These are phyloP conservation scores for Eucalyptus camaldulensis DNA, from an alignment of 345 rosid species.

Conservation along the genomic window DNA sequence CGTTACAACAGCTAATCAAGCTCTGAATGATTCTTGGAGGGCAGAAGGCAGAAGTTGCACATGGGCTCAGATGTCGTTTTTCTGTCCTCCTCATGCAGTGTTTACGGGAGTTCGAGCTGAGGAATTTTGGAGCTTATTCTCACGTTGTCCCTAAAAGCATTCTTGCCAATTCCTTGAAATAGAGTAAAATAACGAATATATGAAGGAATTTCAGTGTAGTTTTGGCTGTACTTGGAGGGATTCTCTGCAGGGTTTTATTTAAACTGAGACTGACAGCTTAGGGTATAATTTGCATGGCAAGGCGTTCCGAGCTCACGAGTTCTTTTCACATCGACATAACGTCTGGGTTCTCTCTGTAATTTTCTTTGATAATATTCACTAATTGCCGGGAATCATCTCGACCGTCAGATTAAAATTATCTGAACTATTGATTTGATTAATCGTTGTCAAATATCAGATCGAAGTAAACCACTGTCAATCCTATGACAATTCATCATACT, in stretches of 20 bases:
- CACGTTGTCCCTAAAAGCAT: not conserved
- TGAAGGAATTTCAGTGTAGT: not conserved
- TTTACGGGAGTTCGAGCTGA: constrained; percentile 2
- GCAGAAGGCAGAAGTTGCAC: constrained; percentile 28
- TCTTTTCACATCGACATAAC: not conserved
- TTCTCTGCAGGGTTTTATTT: not conserved
- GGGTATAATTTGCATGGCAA: constrained; percentile 27
- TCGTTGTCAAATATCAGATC: not conserved
- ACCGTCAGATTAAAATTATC: not conserved
- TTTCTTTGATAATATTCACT: not conserved
- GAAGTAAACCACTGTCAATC: not conserved
- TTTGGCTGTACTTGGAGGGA: not conserved
- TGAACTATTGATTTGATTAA: not conserved
- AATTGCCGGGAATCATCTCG: not conserved
- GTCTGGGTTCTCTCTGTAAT: not conserved
- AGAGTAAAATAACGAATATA: not conserved
- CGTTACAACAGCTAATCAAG: not conserved
- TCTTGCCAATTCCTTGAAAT: not conserved
- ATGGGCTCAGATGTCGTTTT: constrained; percentile 42
- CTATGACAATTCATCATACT: not conserved
- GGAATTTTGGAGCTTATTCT: constrained; percentile 22
- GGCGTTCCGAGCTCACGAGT: constrained; percentile 17
- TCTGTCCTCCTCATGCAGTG: not conserved
- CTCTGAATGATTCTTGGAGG: not conserved
- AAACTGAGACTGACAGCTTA: constrained; percentile 23